These are phyloP conservation scores for Circinella minor DNA, from an alignment of 371 early-diverging fungal species.

Conservation along the genomic window DNA sequence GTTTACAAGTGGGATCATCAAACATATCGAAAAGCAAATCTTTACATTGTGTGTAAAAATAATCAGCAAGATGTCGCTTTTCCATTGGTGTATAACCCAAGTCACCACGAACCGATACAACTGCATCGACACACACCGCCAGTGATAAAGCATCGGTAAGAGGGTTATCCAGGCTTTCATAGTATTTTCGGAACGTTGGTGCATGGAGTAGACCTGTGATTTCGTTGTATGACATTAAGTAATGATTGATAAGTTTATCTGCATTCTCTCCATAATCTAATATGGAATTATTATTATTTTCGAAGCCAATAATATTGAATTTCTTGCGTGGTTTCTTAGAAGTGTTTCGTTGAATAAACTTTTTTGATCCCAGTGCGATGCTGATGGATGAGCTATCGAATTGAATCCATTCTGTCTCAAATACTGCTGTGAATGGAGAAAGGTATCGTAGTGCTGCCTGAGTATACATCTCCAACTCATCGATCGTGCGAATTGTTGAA, in stretches of 20 bases:
- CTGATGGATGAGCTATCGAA: constrained; percentile 11
- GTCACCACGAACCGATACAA: neutral
- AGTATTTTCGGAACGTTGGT: constrained; percentile 13
- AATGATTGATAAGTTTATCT: constrained; percentile 2
- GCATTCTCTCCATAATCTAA: neutral
- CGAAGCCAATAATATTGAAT: neutral
- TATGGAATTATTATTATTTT: neutral
- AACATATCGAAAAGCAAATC: constrained; percentile 20
- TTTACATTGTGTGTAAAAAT: constrained; percentile 19
- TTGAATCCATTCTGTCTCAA: neutral
- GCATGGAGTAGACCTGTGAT: constrained; percentile 8
- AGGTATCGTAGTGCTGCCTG: constrained; percentile 18
- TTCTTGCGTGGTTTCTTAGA: neutral
- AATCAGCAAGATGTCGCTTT: constrained; percentile 22
- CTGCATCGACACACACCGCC: constrained; percentile 19
- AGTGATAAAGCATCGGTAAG: constrained; percentile 10
- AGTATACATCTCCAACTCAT: constrained; percentile 13
- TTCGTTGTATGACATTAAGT: constrained; percentile 5
- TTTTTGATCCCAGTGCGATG: neutral
- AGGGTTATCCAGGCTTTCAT: constrained; percentile 9
- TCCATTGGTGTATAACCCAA: constrained; percentile 8
- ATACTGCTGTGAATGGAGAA: constrained; percentile 17
- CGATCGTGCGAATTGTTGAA: constrained; percentile 12
- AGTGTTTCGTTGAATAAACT: neutral
- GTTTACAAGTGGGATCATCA: constrained; percentile 21